A percentile compares a stretch with the other conserved stretches of the same genome.
phyloP scores from a whole-genome alignment of 495 filamentous ascomycete species.

The Darksidea phi region DNA sequence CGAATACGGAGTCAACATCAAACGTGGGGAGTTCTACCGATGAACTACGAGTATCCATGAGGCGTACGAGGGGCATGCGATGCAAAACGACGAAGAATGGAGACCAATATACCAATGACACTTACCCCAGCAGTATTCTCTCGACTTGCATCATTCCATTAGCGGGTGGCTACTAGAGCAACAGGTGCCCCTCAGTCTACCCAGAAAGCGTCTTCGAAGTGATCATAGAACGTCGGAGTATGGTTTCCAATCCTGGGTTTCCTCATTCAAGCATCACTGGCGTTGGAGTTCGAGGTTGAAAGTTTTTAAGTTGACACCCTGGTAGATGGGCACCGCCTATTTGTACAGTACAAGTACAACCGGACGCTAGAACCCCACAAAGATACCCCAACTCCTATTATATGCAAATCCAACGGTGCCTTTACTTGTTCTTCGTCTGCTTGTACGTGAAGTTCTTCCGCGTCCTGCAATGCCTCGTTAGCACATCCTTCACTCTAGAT shows the following conservation, averaged over 20 bases:
- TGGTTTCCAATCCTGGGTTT: too few relatives aligned
- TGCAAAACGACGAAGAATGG: too few relatives aligned
- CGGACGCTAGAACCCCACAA: conserved; percentile 14
- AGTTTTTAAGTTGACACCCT: conserved; percentile 1
- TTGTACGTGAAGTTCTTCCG: conserved; percentile 83
- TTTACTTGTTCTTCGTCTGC: conserved; percentile 71
- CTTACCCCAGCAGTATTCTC: too few relatives aligned
- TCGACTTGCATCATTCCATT: too few relatives aligned
- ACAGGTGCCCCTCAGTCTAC: too few relatives aligned
- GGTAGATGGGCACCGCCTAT: conserved; percentile 2
- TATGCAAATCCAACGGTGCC: conserved; percentile 5
- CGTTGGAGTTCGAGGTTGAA: neutral
- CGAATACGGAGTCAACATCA: conserved; percentile 96
- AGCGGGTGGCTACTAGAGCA: too few relatives aligned
- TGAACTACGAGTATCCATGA: conserved; percentile 44
- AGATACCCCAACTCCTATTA: conserved; percentile 31
- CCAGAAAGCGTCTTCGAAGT: too few relatives aligned
- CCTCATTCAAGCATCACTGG: too few relatives aligned
- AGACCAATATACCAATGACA: too few relatives aligned
- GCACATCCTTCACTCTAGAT: neutral
- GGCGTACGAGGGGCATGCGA: too few relatives aligned
- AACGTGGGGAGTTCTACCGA: conserved; percentile 95
- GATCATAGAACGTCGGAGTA: too few relatives aligned
- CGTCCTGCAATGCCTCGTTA: conserved; percentile 56
- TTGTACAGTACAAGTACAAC: conserved; percentile 34